Conservation (phyloP, 2,329 filamentous ascomycete species). For the Beauveria sp. region DNA sequence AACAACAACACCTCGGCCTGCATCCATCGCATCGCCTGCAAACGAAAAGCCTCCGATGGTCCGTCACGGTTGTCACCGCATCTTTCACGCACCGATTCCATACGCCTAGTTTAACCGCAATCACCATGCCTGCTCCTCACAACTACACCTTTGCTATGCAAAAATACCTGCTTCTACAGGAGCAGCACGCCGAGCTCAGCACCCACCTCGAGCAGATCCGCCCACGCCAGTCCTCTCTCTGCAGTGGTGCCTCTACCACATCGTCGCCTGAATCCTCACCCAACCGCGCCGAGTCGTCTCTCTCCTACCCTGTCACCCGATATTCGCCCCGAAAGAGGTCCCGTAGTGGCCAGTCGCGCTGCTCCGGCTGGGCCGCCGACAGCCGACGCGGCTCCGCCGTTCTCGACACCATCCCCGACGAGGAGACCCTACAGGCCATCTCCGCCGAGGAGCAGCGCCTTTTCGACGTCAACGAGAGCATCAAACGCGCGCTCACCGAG, state of each 20-base stretch:
- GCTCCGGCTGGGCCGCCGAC: slow-evolving; percentile 27
- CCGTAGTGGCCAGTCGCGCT: slow-evolving; percentile 22
- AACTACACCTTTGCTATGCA: slow-evolving; percentile 42
- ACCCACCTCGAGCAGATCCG: slow-evolving; percentile 45
- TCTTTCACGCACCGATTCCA: slow-evolving; percentile 18
- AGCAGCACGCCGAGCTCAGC: slow-evolving; percentile 46
- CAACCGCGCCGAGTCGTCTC: slow-evolving; percentile 43
- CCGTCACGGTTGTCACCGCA: slow-evolving; percentile 23
- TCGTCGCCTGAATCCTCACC: slow-evolving; percentile 52
- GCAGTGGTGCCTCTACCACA: slow-evolving; percentile 22
- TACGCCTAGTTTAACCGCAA: slow-evolving; percentile 8
- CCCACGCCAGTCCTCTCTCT: slow-evolving; percentile 27
- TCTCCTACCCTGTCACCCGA: slow-evolving; percentile 41
- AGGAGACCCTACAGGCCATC: slow-evolving; percentile 40
- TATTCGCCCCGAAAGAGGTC: slow-evolving; percentile 28
- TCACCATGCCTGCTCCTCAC: slow-evolving; percentile 24
- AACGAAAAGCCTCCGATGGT: slow-evolving; percentile 22
- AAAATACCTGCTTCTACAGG: slow-evolving; percentile 46
- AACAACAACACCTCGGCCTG: not conserved
- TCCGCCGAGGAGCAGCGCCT: slow-evolving; percentile 46
- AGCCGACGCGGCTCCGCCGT: slow-evolving; percentile 16
- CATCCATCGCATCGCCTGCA: not conserved
- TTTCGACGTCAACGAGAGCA: slow-evolving; percentile 50
- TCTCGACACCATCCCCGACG: slow-evolving; percentile 38
- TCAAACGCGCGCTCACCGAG: slow-evolving; percentile 54